Percentiles rank a stretch among this genome's conserved stretches.
phyloP scores from a whole-genome alignment of 208 protist species.

The Strigomonas galati region DNA sequence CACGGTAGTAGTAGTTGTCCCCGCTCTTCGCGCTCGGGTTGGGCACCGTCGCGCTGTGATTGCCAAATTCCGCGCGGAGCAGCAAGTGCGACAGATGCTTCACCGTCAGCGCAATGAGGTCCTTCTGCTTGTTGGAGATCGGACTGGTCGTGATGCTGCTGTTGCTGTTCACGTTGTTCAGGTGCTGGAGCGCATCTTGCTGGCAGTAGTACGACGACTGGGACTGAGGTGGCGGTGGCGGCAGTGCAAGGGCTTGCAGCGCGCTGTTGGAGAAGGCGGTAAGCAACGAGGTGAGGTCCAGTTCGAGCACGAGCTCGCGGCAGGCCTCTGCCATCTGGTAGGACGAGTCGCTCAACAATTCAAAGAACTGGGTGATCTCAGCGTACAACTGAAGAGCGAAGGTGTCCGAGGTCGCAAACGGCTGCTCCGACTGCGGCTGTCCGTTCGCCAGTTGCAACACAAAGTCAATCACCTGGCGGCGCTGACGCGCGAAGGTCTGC shows the following conservation, averaged over 20 bases:
- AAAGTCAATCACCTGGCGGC: background rate
- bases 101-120: slow-evolving; percentile 35
- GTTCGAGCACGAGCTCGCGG: background rate
- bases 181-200: no score
- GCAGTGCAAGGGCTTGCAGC: background rate
- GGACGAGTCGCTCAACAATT: background rate
- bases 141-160: background rate
- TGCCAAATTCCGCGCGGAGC: slow-evolving; percentile 46
- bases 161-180: no score
- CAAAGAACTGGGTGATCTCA: background rate
- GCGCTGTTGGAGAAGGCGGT: background rate
- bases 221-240: no score
- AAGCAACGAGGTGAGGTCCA: background rate
- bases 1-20: background rate
- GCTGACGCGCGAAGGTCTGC: background rate
- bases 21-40: background rate
- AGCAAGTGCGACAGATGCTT: slow-evolving; percentile 61
- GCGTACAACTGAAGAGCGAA: background rate
- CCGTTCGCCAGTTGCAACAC: background rate
- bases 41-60: slow-evolving; percentile 16
- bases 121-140: background rate
- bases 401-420: background rate
- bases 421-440: background rate
- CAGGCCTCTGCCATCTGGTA: background rate
- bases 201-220: background rate